A percentile compares a stretch with the other conserved stretches of the same genome.
Evolutionary conservation across 2,329 filamentous ascomycete genomes (phyloP).

Genomic region (Calonectria henricotiae): DNA sequence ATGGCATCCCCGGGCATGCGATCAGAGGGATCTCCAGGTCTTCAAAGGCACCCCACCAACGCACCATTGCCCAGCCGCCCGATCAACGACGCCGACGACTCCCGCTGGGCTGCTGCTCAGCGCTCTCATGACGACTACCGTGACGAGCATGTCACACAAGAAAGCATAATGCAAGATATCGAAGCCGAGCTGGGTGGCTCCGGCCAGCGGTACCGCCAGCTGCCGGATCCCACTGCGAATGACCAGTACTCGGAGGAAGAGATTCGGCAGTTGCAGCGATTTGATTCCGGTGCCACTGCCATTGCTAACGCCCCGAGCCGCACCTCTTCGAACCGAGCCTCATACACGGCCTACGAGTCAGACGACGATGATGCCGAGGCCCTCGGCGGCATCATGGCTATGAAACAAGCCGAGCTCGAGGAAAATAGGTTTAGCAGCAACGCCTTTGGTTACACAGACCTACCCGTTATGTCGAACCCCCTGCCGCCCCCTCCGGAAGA

Average conservation of each 20-base stretch:
- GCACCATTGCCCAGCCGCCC: slow-evolving; percentile 73
- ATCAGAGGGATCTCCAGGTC: slow-evolving; percentile 63
- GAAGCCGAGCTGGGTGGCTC: slow-evolving; percentile 68
- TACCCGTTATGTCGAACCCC: slow-evolving; percentile 54
- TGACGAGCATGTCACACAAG: slow-evolving; percentile 64
- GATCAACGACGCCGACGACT: slow-evolving; percentile 64
- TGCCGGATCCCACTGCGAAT: slow-evolving; percentile 61
- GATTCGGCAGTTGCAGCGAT: slow-evolving; percentile 65
- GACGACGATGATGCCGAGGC: slow-evolving; percentile 91
- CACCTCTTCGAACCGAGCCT: slow-evolving; percentile 45
- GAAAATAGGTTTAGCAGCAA: slow-evolving; percentile 67
- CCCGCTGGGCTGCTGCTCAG: slow-evolving; percentile 60
- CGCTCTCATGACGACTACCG: slow-evolving; percentile 53
- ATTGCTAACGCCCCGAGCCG: slow-evolving; percentile 51
- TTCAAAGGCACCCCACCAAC: slow-evolving; percentile 74
- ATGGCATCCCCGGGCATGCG: slow-evolving; percentile 63
- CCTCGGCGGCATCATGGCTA: slow-evolving; percentile 85
- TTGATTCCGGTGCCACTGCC: slow-evolving; percentile 69
- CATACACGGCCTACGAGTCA: slow-evolving; percentile 50
- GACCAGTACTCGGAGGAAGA: slow-evolving; percentile 66
- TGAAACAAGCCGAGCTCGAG: slow-evolving; percentile 89
- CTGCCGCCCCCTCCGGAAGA: slow-evolving; percentile 69
- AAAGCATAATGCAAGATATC: slow-evolving; percentile 73
- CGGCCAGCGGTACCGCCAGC: slow-evolving; percentile 57
- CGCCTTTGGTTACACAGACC: slow-evolving; percentile 55